Conservation (phyloP, 306 rosid genomes). For the Quercus mongolica region DNA sequence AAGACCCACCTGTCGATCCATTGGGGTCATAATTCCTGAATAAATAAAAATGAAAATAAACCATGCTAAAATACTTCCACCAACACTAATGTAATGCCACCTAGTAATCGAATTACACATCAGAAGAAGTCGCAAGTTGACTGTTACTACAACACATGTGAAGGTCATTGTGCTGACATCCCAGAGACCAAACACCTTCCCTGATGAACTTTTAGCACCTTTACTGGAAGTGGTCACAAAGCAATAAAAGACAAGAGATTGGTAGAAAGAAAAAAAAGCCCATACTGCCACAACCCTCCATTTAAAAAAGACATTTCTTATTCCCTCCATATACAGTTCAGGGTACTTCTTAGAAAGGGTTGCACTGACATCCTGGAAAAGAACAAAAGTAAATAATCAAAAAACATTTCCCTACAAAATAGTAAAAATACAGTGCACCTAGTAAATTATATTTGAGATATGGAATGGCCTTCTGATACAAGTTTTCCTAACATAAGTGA, state of each 20-base stretch:
- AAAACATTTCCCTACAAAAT: not conserved
- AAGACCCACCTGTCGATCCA: slow-evolving; percentile 64
- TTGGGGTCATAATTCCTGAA: slow-evolving; percentile 58
- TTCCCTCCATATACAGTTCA: slow-evolving; percentile 84
- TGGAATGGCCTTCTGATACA: not conserved
- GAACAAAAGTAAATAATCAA: not conserved
- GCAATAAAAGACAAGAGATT: slow-evolving; percentile 74
- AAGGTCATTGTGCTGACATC: slow-evolving; percentile 97
- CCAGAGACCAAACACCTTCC: slow-evolving; percentile 83
- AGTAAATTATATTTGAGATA: not conserved
- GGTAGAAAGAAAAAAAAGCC: slow-evolving; percentile 87
- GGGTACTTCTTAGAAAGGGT: slow-evolving; percentile 94
- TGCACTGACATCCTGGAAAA: slow-evolving; percentile 83
- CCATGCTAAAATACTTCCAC: slow-evolving; percentile 95
- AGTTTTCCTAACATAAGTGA: not conserved
- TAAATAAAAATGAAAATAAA: slow-evolving; percentile 73
- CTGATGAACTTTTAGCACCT: slow-evolving; percentile 59
- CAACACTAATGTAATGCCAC: slow-evolving; percentile 89
- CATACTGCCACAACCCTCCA: slow-evolving; percentile 92
- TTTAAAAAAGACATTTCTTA: slow-evolving; percentile 68
- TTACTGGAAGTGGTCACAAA: slow-evolving; percentile 53
- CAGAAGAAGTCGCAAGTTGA: slow-evolving; percentile 81
- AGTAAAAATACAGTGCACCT: not conserved
- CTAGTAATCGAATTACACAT: slow-evolving; percentile 82
- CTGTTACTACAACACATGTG: slow-evolving; percentile 87